A percentile compares a stretch with the other conserved stretches of the same genome.
These are phyloP conservation scores for Hura crepitans DNA, from an alignment of 441 rosid species.

Conservation along the genomic window DNA sequence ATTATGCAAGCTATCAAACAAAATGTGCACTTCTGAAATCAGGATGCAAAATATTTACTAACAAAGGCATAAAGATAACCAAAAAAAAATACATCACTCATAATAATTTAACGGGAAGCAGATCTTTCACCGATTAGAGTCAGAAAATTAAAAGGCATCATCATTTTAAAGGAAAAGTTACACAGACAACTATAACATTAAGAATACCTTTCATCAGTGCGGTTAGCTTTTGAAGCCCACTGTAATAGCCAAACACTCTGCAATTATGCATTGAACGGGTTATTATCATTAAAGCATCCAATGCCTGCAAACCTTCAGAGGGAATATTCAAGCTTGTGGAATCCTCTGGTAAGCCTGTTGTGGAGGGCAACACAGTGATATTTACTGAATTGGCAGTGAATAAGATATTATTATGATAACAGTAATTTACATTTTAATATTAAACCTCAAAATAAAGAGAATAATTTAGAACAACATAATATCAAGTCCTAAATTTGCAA, in stretches of 20 bases:
- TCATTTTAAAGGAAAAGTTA: slow-evolving; percentile 6
- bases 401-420: slow-evolving; percentile 11
- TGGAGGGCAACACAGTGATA: slow-evolving; percentile 29
- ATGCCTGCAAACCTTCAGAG: slow-evolving; percentile 49
- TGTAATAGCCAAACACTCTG: slow-evolving; percentile 60
- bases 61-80: background rate
- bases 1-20: slow-evolving; percentile 7
- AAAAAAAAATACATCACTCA: slow-evolving; percentile 6
- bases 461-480: background rate
- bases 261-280: slow-evolving; percentile 70
- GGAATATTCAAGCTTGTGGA: slow-evolving; percentile 37
- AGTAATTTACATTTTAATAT: background rate
- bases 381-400: slow-evolving; percentile 42
- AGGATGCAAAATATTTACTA: background rate
- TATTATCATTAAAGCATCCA: slow-evolving; percentile 57
- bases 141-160: slow-evolving; percentile 14
- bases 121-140: slow-evolving; percentile 11
- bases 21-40: slow-evolving; percentile 1
- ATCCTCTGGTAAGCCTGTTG: slow-evolving; percentile 37
- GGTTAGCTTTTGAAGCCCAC: slow-evolving; percentile 67
- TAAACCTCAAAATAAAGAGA: background rate
- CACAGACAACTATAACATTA: slow-evolving; percentile 2
- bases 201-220: slow-evolving; percentile 65
- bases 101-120: background rate
- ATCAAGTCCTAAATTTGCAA: background rate